phyloP scores from a whole-genome alignment of 2,329 filamentous ascomycete species.

The Fonsecaea nubica region DNA sequence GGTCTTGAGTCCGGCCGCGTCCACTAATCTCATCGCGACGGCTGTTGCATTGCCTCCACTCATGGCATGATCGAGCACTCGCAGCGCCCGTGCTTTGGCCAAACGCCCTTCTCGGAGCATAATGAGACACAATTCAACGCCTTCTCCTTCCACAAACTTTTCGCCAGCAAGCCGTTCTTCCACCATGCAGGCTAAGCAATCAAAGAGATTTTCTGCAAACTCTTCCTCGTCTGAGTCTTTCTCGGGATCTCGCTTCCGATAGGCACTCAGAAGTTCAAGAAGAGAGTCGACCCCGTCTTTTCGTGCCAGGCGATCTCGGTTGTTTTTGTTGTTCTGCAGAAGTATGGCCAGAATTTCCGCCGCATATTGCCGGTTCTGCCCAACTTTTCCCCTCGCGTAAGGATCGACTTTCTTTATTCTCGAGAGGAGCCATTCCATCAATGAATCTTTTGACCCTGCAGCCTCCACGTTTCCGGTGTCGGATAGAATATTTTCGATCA shows the following conservation, averaged over 20 bases:
- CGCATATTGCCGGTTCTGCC: constrained; percentile 94
- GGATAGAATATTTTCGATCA: constrained; percentile 86
- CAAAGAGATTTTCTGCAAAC: constrained; percentile 93
- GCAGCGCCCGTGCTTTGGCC: constrained; percentile 77
- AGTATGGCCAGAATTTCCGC: constrained; percentile 91
- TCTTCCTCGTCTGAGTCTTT: constrained; percentile 91
- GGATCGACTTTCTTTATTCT: constrained; percentile 74
- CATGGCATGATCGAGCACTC: constrained; percentile 82
- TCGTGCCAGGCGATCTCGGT: constrained; percentile 41
- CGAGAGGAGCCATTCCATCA: constrained; percentile 78
- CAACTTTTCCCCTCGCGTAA: constrained; percentile 56
- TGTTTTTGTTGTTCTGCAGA: constrained; percentile 61
- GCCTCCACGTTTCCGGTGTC: constrained; percentile 67
- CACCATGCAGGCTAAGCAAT: constrained; percentile 78
- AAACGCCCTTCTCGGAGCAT: constrained; percentile 90
- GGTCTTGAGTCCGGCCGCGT: constrained; percentile 82
- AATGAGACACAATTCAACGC: constrained; percentile 86
- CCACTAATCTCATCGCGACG: constrained; percentile 78
- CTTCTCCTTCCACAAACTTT: constrained; percentile 87
- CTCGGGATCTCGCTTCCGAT: constrained; percentile 83
- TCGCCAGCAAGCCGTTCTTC: constrained; percentile 76
- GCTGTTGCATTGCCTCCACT: constrained; percentile 63
- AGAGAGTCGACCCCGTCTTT: constrained; percentile 77
- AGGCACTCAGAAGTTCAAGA: constrained; percentile 81
- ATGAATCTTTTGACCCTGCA: constrained; percentile 70